Conservation (phyloP, 2,329 filamentous ascomycete species). For the Pseudogymnoascus sp. region DNA sequence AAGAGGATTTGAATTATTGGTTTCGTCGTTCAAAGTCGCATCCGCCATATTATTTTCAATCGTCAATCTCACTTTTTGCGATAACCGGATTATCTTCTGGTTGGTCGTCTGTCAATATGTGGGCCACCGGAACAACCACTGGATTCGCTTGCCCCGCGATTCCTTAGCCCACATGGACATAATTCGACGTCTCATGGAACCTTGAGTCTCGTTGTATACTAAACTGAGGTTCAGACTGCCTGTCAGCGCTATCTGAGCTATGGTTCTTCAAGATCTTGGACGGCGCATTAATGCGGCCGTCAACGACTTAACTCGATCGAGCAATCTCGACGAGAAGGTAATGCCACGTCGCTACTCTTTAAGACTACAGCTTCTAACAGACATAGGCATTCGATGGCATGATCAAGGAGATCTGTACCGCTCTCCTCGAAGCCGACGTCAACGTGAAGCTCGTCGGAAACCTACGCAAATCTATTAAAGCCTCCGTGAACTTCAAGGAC, state of each 20-base stretch:
- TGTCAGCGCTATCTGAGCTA: slow-evolving; percentile 36
- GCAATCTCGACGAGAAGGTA: slow-evolving; percentile 94
- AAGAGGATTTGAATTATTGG: background rate
- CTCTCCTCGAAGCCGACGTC: slow-evolving; percentile 92
- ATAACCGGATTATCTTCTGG: slow-evolving; percentile 11
- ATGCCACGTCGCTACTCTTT: slow-evolving; percentile 3
- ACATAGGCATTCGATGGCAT: slow-evolving; percentile 86
- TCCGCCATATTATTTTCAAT: slow-evolving; percentile 4
- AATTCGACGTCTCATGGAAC: slow-evolving; percentile 9
- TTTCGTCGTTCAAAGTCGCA: background rate
- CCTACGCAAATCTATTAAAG: slow-evolving; percentile 87
- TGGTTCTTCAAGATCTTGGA: slow-evolving; percentile 98
- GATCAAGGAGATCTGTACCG: slow-evolving; percentile 96
- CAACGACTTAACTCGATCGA: slow-evolving; percentile 83
- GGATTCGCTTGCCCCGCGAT: slow-evolving; percentile 12
- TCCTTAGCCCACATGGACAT: slow-evolving; percentile 5
- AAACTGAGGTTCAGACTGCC: background rate
- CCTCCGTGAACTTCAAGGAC: slow-evolving; percentile 89
- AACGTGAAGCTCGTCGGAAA: slow-evolving; percentile 89
- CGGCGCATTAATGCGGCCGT: slow-evolving; percentile 97
- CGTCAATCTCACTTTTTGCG: slow-evolving; percentile 12
- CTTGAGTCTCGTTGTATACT: background rate
- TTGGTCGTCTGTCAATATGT: background rate
- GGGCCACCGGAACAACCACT: slow-evolving; percentile 8
- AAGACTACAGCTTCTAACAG: slow-evolving; percentile 33